Evolutionary conservation across 176 grass and related monocot species (phyloP).

Genomic region (Chloris gayana): DNA sequence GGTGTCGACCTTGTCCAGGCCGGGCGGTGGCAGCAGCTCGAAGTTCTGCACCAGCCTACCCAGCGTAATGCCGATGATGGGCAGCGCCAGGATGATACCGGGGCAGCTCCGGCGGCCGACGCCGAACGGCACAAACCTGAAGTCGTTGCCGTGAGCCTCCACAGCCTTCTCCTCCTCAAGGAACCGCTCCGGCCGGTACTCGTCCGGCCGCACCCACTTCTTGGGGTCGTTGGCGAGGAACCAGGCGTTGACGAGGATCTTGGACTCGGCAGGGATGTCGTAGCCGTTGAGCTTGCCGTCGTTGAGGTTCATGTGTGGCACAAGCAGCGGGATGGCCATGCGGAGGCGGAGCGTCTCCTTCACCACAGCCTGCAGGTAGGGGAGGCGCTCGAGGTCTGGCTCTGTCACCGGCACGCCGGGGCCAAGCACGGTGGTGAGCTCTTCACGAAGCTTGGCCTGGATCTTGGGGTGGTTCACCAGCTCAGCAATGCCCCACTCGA

Average conservation of each 20-base stretch:
- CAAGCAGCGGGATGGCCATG: conserved; percentile 98
- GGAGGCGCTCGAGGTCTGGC: conserved; percentile 80
- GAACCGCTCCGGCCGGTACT: conserved; percentile 87
- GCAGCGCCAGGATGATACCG: conserved; percentile 88
- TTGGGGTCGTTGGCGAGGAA: conserved; percentile 92
- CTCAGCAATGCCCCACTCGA: conserved; percentile 98
- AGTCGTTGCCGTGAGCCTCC: conserved; percentile 90
- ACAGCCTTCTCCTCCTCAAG: conserved; percentile 85
- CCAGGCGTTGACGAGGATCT: conserved; percentile 98
- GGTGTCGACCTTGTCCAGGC: conserved; percentile 63
- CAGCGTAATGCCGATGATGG: conserved; percentile 89
- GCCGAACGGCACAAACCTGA: conserved; percentile 89
- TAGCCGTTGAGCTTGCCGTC: conserved; percentile 80
- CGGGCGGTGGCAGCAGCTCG: conserved; percentile 72
- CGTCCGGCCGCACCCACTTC: conserved; percentile 79
- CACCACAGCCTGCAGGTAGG: conserved; percentile 87
- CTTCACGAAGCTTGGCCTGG: conserved; percentile 63
- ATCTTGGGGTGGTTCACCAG: conserved; percentile 84
- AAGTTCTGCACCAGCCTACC: conserved; percentile 86
- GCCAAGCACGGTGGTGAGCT: conserved; percentile 66
- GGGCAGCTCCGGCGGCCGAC: conserved; percentile 96
- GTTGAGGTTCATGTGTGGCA: conserved; percentile 99
- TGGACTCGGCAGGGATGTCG: conserved; percentile 96
- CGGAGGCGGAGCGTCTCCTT: conserved; percentile 97
- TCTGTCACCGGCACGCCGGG: conserved; percentile 61